Evolutionary conservation across 805 yeast species (phyloP), one percentile per base, ranked within the genome.

Genomic region (Starmerella bombicola): DNA sequence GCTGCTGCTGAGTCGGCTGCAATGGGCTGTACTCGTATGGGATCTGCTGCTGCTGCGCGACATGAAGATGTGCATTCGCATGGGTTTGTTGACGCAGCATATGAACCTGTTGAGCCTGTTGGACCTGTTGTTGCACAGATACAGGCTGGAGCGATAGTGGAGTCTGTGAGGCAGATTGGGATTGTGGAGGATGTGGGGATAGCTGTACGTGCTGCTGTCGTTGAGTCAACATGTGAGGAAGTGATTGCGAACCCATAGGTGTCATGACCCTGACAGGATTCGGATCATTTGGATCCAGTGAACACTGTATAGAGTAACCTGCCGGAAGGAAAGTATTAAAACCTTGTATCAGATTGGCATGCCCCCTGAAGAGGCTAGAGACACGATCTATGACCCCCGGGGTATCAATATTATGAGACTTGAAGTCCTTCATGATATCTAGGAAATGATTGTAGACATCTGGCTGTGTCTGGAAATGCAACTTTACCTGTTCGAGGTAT

Each of bases 301-400:
- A 80, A 62, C 97, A 91, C 59, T 83, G 94, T 50, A 91, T 86
- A 47, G 79, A 56, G 63, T 85, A 91, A 3, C 98, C 99, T 18
- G 93, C 95, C 1, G 99, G 99, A 51, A 91, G 68, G 58, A 91
- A 91, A 1, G 99, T 88, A 64, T 91, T 91, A 63, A 91, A 93
- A 0, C 99, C 98, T 62, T 91, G 97, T 48, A 91, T 88, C 55
- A 91, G 69, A 40, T 60, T 75, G 1, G 95, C 95, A 60, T 85
- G 95, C 12, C 96, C 97, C 48, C 86, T 74, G 60, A 91, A 91
- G 41, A 91, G 65, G 1, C 80, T 72, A 0, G 95, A 83, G 1
- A 91, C 98, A 43, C 98, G 70, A 59, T 88, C 95, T 57, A 91
- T 91, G 22, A 91, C 99, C 26, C 97, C 99, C 0, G 97, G 98